These are phyloP conservation scores for Stagonosporopsis vannaccii DNA, from an alignment of 2,329 filamentous ascomycete species.

Conservation along the genomic window DNA sequence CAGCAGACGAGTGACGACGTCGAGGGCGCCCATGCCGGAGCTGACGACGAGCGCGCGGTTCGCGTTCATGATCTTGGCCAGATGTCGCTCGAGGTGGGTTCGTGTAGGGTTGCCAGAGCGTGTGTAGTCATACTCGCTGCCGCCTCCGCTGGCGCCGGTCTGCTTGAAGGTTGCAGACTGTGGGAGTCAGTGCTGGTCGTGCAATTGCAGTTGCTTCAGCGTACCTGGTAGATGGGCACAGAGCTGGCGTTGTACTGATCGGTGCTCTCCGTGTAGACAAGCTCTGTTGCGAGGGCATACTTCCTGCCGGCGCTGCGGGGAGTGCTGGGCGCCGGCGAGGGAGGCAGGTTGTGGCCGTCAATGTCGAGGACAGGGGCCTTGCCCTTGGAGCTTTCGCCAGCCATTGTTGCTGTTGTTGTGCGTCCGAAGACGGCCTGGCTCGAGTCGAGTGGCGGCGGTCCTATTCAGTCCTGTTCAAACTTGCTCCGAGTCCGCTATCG, in stretches of 20 bases:
- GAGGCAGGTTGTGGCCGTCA: conserved; percentile 50
- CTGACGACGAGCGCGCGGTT: conserved; percentile 89
- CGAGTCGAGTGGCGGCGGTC: conserved; percentile 28
- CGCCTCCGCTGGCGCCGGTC: conserved; percentile 76
- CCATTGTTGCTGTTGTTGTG: conserved; percentile 32
- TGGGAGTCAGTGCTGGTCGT: conserved; percentile 21
- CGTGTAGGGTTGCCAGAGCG: conserved; percentile 96
- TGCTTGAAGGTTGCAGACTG: conserved; percentile 97
- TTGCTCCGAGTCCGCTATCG: conserved; percentile 7
- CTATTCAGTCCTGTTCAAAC: neutral
- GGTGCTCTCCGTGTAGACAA: conserved; percentile 94
- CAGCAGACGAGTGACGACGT: conserved; percentile 91
- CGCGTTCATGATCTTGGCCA: conserved; percentile 99
- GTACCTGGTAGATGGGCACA: conserved; percentile 90
- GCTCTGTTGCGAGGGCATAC: conserved; percentile 93
- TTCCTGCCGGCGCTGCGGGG: conserved; percentile 79
- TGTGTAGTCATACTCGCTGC: conserved; percentile 95
- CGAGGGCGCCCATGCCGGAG: conserved; percentile 95
- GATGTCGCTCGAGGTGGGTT: conserved; percentile 92
- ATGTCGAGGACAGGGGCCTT: conserved; percentile 49
- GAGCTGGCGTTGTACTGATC: conserved; percentile 98
- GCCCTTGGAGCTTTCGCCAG: conserved; percentile 43
- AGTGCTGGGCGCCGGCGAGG: conserved; percentile 88
- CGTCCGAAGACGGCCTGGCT: conserved; percentile 23
- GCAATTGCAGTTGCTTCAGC: neutral